Evolutionary conservation across 2,329 filamentous ascomycete species (phyloP).

Genomic region (Trichophyton benhamiae): DNA sequence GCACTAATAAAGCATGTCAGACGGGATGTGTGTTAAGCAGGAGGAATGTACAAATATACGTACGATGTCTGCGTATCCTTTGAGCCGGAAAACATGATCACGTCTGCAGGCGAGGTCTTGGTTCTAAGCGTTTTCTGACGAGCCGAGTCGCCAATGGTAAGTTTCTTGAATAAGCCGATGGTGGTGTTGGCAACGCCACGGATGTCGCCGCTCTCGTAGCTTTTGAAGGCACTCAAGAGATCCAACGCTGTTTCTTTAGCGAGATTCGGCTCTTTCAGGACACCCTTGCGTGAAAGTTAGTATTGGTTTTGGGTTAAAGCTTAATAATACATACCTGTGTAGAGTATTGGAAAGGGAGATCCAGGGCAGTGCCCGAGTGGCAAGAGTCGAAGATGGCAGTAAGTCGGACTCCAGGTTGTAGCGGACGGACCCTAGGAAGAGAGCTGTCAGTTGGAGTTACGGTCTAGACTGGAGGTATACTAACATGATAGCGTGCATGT

Average conservation of each 20-base stretch:
- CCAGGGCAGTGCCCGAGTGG: conserved; percentile 5
- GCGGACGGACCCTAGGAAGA: conserved; percentile 2
- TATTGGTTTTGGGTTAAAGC: background rate
- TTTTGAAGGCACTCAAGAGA: conserved; percentile 2
- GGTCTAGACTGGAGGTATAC: background rate
- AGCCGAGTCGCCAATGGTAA: conserved; percentile 1
- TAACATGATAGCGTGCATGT: conserved; percentile 6
- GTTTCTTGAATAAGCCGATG: conserved; percentile 6
- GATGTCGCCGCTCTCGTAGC: conserved; percentile 3
- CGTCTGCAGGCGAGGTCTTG: conserved; percentile 2
- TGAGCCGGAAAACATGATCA: conserved; percentile 6
- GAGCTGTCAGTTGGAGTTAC: background rate
- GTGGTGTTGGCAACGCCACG: conserved; percentile 3
- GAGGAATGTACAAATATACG: background rate
- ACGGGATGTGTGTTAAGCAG: too few relatives aligned
- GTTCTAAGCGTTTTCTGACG: background rate
- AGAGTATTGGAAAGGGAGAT: conserved; percentile 5
- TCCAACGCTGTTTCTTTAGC: conserved; percentile 5
- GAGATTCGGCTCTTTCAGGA: conserved; percentile 6
- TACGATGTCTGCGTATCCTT: conserved; percentile 7
- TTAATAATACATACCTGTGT: background rate
- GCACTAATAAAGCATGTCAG: background rate
- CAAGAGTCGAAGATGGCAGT: conserved; percentile 7
- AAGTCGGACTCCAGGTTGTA: background rate
- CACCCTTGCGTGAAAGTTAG: background rate